Evolutionary conservation across 225 moss, liverwort and hornwort genomes (phyloP).

Genomic region (Climacium dendroides): DNA sequence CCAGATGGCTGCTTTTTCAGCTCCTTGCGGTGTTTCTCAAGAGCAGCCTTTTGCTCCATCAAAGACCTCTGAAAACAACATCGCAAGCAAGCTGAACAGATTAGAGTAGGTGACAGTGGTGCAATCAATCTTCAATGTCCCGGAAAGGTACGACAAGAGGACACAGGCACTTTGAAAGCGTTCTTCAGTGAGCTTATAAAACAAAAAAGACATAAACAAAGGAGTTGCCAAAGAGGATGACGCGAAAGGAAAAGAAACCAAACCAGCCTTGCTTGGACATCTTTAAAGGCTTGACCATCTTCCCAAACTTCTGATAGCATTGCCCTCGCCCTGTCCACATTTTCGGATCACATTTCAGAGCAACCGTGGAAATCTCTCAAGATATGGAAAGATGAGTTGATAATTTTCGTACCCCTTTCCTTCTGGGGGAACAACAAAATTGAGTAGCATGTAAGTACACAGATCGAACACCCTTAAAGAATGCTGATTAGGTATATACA

Average conservation of each 20-base stretch:
- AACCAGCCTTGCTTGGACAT: conserved; percentile 80
- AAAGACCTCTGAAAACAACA: conserved; percentile 28
- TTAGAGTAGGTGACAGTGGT: neutral
- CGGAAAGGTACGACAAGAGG: neutral
- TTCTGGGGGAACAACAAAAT: neutral
- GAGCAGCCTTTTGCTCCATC: conserved; percentile 65
- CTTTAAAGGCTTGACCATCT: conserved; percentile 89
- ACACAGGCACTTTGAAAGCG: neutral
- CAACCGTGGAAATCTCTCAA: neutral
- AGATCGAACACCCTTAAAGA: neutral
- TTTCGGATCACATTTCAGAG: neutral
- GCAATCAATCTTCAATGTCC: neutral
- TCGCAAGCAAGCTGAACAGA: neutral
- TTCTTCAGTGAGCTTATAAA: neutral
- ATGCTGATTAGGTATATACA: neutral
- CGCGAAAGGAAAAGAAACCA: neutral
- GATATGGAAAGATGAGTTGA: neutral
- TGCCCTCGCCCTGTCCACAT: conserved; percentile 63
- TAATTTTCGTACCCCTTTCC: neutral
- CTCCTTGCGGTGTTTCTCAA: conserved; percentile 77
- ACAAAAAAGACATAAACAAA: neutral
- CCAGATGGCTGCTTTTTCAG: conserved; percentile 74
- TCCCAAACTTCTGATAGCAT: conserved; percentile 96
- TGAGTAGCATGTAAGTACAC: neutral
- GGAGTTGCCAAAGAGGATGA: neutral